Evolutionary conservation across 768 basidiomycete species (phyloP).

Genomic region (Xerocomus brunneocitrinus): DNA sequence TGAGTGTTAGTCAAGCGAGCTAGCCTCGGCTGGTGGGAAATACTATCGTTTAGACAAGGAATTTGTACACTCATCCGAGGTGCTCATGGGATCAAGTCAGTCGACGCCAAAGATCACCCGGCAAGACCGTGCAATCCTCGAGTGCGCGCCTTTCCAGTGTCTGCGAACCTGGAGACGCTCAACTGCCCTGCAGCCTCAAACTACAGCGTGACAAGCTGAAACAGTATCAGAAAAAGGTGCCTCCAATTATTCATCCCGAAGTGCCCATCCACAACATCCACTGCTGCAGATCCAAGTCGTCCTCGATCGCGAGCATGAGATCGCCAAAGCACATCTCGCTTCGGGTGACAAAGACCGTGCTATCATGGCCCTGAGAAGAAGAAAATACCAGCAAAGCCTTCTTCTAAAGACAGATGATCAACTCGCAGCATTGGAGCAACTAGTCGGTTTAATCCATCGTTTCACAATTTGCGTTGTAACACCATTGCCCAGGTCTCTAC

Average conservation of each 20-base stretch:
- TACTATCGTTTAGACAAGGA: background rate
- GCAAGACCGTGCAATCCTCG: slow-evolving; percentile 92
- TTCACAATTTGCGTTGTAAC: background rate
- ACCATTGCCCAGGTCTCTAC: slow-evolving; percentile 70
- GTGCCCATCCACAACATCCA: background rate
- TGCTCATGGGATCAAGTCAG: slow-evolving; percentile 62
- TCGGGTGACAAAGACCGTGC: slow-evolving; percentile 86
- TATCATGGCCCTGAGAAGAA: slow-evolving; percentile 77
- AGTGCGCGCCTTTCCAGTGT: slow-evolving; percentile 53
- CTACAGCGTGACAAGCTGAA: slow-evolving; percentile 92
- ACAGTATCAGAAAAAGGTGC: slow-evolving; percentile 92
- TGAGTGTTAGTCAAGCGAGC: background rate
- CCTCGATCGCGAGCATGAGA: slow-evolving; percentile 82
- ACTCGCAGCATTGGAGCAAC: slow-evolving; percentile 80
- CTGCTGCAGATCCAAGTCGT: slow-evolving; percentile 71
- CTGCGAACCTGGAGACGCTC: slow-evolving; percentile 16
- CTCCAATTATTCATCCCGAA: slow-evolving; percentile 9
- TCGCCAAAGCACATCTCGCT: slow-evolving; percentile 79
- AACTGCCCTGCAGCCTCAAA: slow-evolving; percentile 64
- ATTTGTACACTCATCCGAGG: background rate
- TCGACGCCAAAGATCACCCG: slow-evolving; percentile 85
- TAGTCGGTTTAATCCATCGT: slow-evolving; percentile 47
- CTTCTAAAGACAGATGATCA: slow-evolving; percentile 87
- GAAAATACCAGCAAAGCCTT: slow-evolving; percentile 91
- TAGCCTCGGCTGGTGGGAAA: slow-evolving; percentile 14